Evolutionary conservation across 176 grass and related monocot species (phyloP).

Genomic region (Calamus simplicifolius): DNA sequence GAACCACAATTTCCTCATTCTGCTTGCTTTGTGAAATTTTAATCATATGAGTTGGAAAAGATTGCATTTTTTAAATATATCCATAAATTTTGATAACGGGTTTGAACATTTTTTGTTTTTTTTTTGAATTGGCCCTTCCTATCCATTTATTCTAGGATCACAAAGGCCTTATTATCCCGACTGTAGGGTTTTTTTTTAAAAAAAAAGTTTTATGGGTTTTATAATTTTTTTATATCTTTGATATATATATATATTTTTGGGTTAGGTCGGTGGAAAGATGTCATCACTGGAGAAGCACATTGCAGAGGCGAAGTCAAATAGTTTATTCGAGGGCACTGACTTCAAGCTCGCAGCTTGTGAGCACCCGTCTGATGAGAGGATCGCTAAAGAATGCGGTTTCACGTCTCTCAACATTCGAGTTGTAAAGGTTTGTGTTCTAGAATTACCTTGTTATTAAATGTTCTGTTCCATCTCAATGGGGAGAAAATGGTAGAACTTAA

Average conservation of each 20-base stretch:
- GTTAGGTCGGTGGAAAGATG: conserved; percentile 76
- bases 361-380: conserved; percentile 41
- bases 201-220: neutral
- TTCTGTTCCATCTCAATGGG: no score
- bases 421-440: conserved; percentile 43
- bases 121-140: no score
- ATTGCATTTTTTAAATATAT: neutral
- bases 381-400: conserved; percentile 77
- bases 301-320: conserved; percentile 48
- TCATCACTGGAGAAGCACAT: conserved; percentile 69
- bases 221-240: no score
- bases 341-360: conserved; percentile 87
- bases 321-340: conserved; percentile 60
- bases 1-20: neutral
- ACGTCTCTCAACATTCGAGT: conserved; percentile 65
- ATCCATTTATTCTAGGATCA: no score
- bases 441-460: no score
- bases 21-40: no score
- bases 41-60: neutral
- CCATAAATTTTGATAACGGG: no score
- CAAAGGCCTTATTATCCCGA: neutral
- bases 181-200: neutral
- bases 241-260: no score
- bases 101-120: neutral
- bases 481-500: no score